phyloP scores from a whole-genome alignment of 345 rosid species.

The Lenwebbia sp. region DNA sequence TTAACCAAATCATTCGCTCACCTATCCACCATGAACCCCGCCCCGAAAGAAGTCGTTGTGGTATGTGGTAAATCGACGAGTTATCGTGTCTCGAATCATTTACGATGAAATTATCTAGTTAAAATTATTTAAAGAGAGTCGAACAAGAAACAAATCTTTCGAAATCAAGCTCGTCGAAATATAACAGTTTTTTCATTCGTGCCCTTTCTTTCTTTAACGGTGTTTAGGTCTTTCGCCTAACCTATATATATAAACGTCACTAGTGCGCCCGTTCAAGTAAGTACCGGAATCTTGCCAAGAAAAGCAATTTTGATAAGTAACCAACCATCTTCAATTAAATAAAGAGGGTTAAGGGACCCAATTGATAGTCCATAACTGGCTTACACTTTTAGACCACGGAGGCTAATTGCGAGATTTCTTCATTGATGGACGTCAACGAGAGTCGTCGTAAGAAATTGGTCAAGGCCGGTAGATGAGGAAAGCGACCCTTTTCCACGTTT shows the following conservation, averaged over 20 bases:
- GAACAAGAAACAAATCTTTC: not conserved
- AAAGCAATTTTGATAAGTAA: not conserved
- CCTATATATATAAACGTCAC: not conserved
- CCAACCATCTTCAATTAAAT: not conserved
- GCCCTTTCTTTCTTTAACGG: not conserved
- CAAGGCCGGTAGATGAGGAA: not conserved
- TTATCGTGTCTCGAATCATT: not conserved
- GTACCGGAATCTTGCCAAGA: not conserved
- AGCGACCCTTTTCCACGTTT: not conserved
- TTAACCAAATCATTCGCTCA: not conserved
- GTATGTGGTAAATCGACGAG: not conserved
- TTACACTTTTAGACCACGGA: not conserved
- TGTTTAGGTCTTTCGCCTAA: not conserved
- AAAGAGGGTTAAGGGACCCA: not conserved
- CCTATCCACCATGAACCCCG: not conserved
- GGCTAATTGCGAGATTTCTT: not conserved
- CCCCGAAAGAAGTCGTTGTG: not conserved
- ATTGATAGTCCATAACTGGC: not conserved
- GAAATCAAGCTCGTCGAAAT: not conserved
- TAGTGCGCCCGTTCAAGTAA: not conserved
- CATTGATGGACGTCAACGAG: not conserved
- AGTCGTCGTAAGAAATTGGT: not conserved
- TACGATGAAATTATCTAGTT: not conserved
- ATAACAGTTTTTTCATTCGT: not conserved
- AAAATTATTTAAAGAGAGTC: not conserved